These are phyloP conservation scores for Cladophialophora carrionii DNA, from an alignment of 2,329 filamentous ascomycete species.

Conservation along the genomic window DNA sequence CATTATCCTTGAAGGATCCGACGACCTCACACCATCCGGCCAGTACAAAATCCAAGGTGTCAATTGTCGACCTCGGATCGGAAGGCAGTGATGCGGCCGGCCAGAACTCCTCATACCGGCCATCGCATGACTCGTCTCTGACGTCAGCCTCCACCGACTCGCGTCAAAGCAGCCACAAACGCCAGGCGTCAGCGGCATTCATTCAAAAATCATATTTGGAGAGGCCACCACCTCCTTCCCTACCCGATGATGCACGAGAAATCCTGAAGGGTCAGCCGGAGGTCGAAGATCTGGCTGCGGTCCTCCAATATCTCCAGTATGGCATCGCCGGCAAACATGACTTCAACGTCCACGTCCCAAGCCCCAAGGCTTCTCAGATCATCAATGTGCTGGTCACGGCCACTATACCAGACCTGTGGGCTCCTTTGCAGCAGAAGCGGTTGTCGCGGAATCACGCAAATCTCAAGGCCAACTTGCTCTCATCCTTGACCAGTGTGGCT, in stretches of 20 bases:
- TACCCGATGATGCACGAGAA: slow-evolving; percentile 59
- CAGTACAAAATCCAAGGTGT: slow-evolving; percentile 32
- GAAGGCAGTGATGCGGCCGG: slow-evolving; percentile 22
- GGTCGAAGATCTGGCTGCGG: slow-evolving; percentile 58
- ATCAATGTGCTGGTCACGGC: slow-evolving; percentile 73
- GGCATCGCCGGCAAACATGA: slow-evolving; percentile 38
- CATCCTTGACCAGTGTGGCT: slow-evolving; percentile 71
- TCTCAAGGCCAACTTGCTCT: slow-evolving; percentile 56
- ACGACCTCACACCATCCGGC: background rate
- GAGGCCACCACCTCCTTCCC: slow-evolving; percentile 20
- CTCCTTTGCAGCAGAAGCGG: slow-evolving; percentile 15
- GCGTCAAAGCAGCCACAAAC: slow-evolving; percentile 24
- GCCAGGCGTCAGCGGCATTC: slow-evolving; percentile 35
- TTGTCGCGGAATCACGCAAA: slow-evolving; percentile 34
- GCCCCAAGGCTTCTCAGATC: slow-evolving; percentile 72
- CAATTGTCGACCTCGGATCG: slow-evolving; percentile 28
- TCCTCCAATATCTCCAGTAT: slow-evolving; percentile 58
- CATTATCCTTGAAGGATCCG: slow-evolving; percentile 40
- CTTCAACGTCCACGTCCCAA: slow-evolving; percentile 62
- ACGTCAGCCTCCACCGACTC: slow-evolving; percentile 34
- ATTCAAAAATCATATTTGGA: slow-evolving; percentile 36
- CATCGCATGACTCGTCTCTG: slow-evolving; percentile 42
- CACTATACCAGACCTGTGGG: slow-evolving; percentile 85
- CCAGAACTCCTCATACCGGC: slow-evolving; percentile 25
- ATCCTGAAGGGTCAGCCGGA: slow-evolving; percentile 65